Evolutionary conservation across 164 flowering plant species (phyloP), one percentile per base, ranked within the genome.

Genomic region (Liquidambar formosana): DNA sequence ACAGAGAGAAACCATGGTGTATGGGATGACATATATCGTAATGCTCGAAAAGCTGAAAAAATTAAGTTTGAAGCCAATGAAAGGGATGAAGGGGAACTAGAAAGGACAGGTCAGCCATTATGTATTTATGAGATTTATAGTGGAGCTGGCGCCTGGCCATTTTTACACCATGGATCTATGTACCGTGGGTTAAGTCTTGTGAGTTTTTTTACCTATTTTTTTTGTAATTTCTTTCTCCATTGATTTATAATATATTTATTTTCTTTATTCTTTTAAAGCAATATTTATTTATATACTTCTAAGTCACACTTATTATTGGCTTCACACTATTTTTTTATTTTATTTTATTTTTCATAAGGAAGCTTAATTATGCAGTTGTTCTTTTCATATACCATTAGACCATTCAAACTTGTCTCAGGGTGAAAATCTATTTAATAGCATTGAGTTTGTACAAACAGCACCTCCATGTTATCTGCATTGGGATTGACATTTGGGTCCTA

Each of bases 51-150:
- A 80, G 77, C 89, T 71, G 95, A 96, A 56, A 93, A 88, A 65
- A 78, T 90, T 38, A 89, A 77, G 70, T 85, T 87, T 84, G 99
- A 91, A 80, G 54, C 73, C 22, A 89, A 93, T 78, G 98, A 93
- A 84, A 86, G 97, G 75, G 99, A 96, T 78, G 99, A 96, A 77
- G 98, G 97, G 65, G 99, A 96, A 84, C 88, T 96, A 26, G 97
- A 96, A 81, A 90, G 99, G 77, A 89, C 86, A 28, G 99, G 99
- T 28, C 98, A 90, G 73, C 83, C 88, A 48, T 63, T 96, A 47
- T 90, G 97, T 78, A 93, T 96, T 67, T 96, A 93, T 84, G 98
- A 96, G 76, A 82, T 90, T 21, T 96, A 96, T 67, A 65, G 60
- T 77, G 98, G 99, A 69, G 76, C 85, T 70, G 98, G 97, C 59